These are phyloP conservation scores for Schrenkiella parvula DNA, from an alignment of 345 rosid species.

Conservation along the genomic window DNA sequence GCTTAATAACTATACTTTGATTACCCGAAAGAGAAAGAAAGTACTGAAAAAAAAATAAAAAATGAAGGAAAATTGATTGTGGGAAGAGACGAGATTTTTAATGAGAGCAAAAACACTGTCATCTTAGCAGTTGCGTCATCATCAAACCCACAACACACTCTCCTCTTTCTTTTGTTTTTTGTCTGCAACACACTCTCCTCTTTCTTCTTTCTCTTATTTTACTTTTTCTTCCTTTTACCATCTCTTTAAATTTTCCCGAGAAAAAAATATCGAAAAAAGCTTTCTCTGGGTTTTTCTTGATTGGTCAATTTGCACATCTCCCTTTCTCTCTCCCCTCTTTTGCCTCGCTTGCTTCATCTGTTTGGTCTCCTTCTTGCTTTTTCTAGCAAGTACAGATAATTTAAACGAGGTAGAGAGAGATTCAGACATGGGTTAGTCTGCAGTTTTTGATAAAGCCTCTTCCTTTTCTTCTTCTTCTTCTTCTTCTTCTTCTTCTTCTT, in stretches of 20 bases:
- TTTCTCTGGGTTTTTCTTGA: constrained; percentile 32
- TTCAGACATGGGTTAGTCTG: constrained; percentile 32
- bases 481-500: not conserved
- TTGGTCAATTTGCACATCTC: constrained; percentile 31
- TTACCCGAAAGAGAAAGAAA: constrained; percentile 18
- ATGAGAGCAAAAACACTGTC: constrained; percentile 50
- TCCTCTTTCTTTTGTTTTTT: not conserved
- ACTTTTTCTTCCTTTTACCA: not conserved
- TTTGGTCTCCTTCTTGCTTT: constrained; percentile 28
- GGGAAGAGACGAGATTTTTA: constrained; percentile 41
- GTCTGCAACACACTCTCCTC: constrained; percentile 9
- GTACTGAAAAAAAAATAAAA: not conserved
- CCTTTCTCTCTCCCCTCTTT: not conserved
- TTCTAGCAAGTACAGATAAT: not conserved
- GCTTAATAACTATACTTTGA: not conserved
- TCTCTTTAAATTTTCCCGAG: constrained; percentile 4
- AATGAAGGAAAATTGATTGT: constrained; percentile 32
- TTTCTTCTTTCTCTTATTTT: constrained; percentile 1
- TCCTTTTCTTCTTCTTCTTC: not conserved
- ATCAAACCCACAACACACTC: constrained; percentile 32
- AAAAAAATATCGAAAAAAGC: constrained; percentile 16
- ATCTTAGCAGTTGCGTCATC: constrained; percentile 38
- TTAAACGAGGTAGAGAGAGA: not conserved
- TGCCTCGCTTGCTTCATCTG: constrained; percentile 24
- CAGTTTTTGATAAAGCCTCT: not conserved